phyloP scores from a whole-genome alignment of 495 filamentous ascomycete species.

The Xanthoparmelia taractica region DNA sequence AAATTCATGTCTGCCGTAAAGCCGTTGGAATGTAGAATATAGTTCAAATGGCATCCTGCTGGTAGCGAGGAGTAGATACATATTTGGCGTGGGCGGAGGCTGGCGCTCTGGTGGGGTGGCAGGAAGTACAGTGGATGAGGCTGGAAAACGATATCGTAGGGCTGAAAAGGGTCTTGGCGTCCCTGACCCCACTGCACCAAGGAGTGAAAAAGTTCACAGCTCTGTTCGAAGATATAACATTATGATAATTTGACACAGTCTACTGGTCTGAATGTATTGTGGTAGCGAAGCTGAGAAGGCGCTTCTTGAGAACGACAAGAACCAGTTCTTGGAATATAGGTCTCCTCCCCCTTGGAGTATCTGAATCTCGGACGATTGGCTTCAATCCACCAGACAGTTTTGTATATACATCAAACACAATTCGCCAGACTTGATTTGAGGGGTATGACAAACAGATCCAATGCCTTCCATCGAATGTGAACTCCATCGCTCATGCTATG shows the following conservation, averaged over 20 bases:
- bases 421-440: background rate
- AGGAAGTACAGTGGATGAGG: constrained; percentile 3
- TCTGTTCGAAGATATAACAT: background rate
- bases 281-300: background rate
- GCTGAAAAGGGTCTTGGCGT: constrained; percentile 5
- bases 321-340: background rate
- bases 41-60: constrained; percentile 14
- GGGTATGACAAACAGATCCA: constrained; percentile 1
- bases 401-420: constrained; percentile 3
- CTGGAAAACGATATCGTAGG: constrained; percentile 11
- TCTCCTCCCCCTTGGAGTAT: background rate
- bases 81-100: constrained; percentile 9
- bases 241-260: background rate
- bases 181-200: background rate
- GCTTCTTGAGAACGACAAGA: background rate
- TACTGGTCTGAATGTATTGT: background rate
- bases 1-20: constrained; percentile 33
- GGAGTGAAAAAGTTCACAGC: no score
- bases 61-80: constrained; percentile 9
- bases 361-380: background rate
- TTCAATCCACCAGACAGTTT: background rate
- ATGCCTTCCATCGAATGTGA: constrained; percentile 8
- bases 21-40: constrained; percentile 16
- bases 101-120: constrained; percentile 17
- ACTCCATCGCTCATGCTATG: constrained; percentile 16